phyloP scores from a whole-genome alignment of 2,329 filamentous ascomycete species.

The Allantophomopsis lycopodina region DNA sequence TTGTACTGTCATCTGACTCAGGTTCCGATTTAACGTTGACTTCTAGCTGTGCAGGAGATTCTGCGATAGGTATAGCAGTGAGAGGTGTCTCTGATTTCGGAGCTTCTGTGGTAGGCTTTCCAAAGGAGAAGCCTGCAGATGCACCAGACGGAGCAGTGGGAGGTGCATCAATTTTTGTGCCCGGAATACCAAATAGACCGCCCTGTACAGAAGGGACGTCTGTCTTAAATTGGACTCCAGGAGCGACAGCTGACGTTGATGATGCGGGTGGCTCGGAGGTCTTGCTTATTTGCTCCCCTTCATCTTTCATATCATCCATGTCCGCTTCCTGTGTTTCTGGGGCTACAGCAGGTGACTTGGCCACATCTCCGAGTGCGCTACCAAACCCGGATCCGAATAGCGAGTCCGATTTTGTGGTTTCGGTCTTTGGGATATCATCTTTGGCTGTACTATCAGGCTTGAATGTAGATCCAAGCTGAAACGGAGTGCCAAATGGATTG shows the following conservation, averaged over 20 bases:
- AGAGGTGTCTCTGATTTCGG: not conserved
- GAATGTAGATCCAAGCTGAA: slow-evolving; percentile 18
- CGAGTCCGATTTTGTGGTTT: slow-evolving; percentile 25
- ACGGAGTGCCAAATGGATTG: slow-evolving; percentile 19
- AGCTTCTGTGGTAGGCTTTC: slow-evolving; percentile 5
- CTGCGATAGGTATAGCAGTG: not conserved
- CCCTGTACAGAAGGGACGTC: not conserved
- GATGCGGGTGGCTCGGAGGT: slow-evolving; percentile 12
- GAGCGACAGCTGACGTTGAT: slow-evolving; percentile 4
- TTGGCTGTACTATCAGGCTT: slow-evolving; percentile 35
- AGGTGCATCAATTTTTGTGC: not conserved
- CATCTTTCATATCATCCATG: slow-evolving; percentile 24
- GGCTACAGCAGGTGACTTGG: slow-evolving; percentile 14
- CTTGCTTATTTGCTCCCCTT: slow-evolving; percentile 4
- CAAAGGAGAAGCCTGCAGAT: slow-evolving; percentile 10
- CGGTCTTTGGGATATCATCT: slow-evolving; percentile 39
- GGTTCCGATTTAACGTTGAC: slow-evolving; percentile 14
- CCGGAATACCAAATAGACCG: not conserved
- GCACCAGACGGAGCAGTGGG: not conserved
- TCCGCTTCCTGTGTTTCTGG: slow-evolving; percentile 32
- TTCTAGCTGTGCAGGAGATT: slow-evolving; percentile 5
- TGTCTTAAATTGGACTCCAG: not conserved
- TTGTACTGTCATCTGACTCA: slow-evolving; percentile 4
- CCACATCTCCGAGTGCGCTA: slow-evolving; percentile 37
- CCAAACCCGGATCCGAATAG: slow-evolving; percentile 52